Evolutionary conservation across 164 flowering plant species (phyloP), one percentile per base, ranked within the genome.

Genomic region (Chloranthus sessilifolius): DNA sequence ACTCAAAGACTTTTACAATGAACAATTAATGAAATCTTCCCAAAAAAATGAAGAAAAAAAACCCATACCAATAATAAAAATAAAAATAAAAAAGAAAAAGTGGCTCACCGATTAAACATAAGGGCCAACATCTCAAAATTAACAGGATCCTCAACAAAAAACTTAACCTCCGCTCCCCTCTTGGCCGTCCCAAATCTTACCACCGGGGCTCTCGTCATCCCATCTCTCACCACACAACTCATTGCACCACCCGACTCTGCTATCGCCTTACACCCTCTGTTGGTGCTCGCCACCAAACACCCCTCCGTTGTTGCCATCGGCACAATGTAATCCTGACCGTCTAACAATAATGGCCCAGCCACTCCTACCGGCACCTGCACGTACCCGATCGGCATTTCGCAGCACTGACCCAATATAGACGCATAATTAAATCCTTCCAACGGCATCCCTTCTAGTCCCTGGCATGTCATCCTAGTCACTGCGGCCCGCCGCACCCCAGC

Each of bases 241-340:
- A 44, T 50, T 0, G 85, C 88, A 0, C 88, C 88, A 23, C 88
- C 88, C 3, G 76, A 83, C 6, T 63, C 59, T 14, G 47, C 51
- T 42, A 83, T 83, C 1, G 90, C 90, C 47, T 83, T 83, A 53
- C 87, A 83, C n/a, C 90, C 90, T 35, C 90, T 44, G 65, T 83
- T 83, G 2, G 82, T 69, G 51, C 90, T 83, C 0, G 90, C 90
- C 29, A 83, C 82, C 63, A 83, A 80, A 4, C 97, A 90, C 30
- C 95, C 69, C 61, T 89, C 96, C 36, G 94, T 88, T 0, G 96
- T 85, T 1, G 96, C 96, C 96, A 87, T 84, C 4, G 96, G 97
- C 33, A 88, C 87, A 27, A 73, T 46, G 55, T 63, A 81, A 70
- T 85, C 90, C 10, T 83, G 85, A 47, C 81, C 82, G 0, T 83